These are phyloP conservation scores for Scenedesmus sp. DNA, from an alignment of 163 green algal genomes.

Conservation along the genomic window DNA sequence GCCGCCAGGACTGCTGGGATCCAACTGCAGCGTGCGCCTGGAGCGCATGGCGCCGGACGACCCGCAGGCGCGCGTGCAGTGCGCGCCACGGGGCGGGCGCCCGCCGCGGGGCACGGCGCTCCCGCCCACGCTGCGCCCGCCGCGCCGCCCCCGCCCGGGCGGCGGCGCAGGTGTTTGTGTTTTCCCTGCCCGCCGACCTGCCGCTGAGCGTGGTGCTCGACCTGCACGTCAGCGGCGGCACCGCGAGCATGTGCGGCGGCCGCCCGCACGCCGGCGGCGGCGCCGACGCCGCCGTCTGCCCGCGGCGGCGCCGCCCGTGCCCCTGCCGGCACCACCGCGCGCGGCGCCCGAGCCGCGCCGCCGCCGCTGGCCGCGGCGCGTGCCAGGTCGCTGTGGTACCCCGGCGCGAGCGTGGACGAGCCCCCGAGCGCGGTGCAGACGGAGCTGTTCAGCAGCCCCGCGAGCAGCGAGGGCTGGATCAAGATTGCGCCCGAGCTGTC, in stretches of 20 bases:
- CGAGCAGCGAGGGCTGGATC: slow-evolving; percentile 32
- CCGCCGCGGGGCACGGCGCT: not conserved
- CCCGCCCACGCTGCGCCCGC: too few relatives aligned
- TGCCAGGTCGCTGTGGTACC: slow-evolving; percentile 31
- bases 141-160: too few relatives aligned
- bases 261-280: not conserved
- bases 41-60: not conserved
- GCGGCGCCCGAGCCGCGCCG: too few relatives aligned
- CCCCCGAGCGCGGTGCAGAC: not conserved
- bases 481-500: not conserved
- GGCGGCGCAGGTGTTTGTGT: not conserved
- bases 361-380: not conserved
- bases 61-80: not conserved
- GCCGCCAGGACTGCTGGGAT: slow-evolving; percentile 1
- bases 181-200: not conserved
- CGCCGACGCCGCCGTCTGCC: not conserved
- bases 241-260: slow-evolving; percentile 34
- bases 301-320: not conserved
- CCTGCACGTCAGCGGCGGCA: slow-evolving; percentile 11
- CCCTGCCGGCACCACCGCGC: too few relatives aligned
- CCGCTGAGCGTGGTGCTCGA: not conserved
- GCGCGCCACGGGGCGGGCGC: not conserved
- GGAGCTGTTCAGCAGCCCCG: slow-evolving; percentile 19
- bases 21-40: not conserved
- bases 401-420: not conserved